Base-by-base conservation (phyloP, 2,329 filamentous ascomycete genomes). In the Elsinoe batatas region DNA sequence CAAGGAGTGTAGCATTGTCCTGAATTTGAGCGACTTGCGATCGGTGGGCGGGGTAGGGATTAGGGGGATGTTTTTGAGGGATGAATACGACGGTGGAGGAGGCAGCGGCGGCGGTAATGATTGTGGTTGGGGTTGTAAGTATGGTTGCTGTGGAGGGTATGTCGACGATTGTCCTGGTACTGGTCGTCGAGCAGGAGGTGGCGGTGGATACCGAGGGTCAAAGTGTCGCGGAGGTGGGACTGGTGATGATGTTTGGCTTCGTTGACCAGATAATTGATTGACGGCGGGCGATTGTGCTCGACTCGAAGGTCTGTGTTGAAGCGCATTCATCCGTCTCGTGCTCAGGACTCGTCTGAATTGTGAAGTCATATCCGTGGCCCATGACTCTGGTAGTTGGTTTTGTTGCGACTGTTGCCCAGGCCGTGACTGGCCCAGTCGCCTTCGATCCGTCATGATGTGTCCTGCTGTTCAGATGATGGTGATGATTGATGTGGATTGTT, bases 261-360 rank as follows among this genome's bases (percentile, higher is more conserved):
- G 36, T 62, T 83, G 51, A 67, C 70, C 63, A 4, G 40, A 55
- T 18, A 22, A 33, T 36, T 55, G 53, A n/a, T 44, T 22, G 4
- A 47, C 15, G 12, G 53, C 53, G 3, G 53, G 53, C 26, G 53
- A 55, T 47, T 55, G 53, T 33, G 53, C 38, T 37, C 53, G 38
- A 47, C 53, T 55, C 20, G 53, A 55, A 11, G 53, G 53, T 15
- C 53, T 40, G 40, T 47, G 53, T 47, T 55, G 53, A 10, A 96
- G 78, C 61, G 91, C 87, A 68, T 88, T 91, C 76, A 95, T 83
- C 69, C 90, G 82, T 75, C 88, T 91, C 57, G 87, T 89, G 69
- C 88, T 85, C 66, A 97, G 78, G 58, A 95, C 76, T 61, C 90
- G 85, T 68, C 95, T 88, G 70, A 96, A 96, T 66, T 89, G 86